Evolutionary conservation across 2,329 filamentous ascomycete genomes (phyloP).

Genomic region (Stachybotrys elegans): DNA sequence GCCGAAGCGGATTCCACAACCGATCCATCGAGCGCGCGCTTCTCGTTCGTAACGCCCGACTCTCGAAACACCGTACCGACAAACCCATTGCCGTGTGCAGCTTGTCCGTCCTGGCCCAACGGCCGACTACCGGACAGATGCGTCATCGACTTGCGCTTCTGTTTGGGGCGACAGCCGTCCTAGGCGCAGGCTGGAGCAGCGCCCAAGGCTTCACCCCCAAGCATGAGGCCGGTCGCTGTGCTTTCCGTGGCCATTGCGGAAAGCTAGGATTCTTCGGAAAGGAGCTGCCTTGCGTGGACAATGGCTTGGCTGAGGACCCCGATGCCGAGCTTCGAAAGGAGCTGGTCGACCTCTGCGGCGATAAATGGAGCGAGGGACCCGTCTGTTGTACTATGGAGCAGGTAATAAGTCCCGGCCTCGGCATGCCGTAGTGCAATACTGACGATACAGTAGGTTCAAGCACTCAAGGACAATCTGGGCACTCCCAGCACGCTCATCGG

Average conservation of each 20-base stretch:
- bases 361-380: conserved; percentile 76
- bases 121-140: conserved; percentile 17
- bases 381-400: conserved; percentile 84
- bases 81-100: too few species aligned
- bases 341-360: conserved; percentile 79
- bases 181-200: conserved; percentile 19
- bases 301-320: conserved; percentile 72
- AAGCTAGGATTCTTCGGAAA: conserved; percentile 87
- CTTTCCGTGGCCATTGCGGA: conserved; percentile 86
- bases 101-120: conserved; percentile 1
- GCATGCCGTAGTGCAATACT: conserved; percentile 5
- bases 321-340: conserved; percentile 67
- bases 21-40: too few species aligned
- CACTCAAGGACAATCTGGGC: conserved; percentile 77
- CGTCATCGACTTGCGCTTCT: conserved; percentile 24
- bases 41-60: too few species aligned
- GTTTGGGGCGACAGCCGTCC: conserved; percentile 23
- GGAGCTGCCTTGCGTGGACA: conserved; percentile 88
- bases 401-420: conserved; percentile 38
- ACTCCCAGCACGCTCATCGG: conserved; percentile 86
- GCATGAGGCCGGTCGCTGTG: conserved; percentile 84
- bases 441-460: conserved; percentile 54
- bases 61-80: too few species aligned
- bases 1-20: too few species aligned
- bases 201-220: conserved; percentile 44